phyloP scores from a whole-genome alignment of 768 basidiomycete genomes.

The Termitomyces bulborhizus region DNA sequence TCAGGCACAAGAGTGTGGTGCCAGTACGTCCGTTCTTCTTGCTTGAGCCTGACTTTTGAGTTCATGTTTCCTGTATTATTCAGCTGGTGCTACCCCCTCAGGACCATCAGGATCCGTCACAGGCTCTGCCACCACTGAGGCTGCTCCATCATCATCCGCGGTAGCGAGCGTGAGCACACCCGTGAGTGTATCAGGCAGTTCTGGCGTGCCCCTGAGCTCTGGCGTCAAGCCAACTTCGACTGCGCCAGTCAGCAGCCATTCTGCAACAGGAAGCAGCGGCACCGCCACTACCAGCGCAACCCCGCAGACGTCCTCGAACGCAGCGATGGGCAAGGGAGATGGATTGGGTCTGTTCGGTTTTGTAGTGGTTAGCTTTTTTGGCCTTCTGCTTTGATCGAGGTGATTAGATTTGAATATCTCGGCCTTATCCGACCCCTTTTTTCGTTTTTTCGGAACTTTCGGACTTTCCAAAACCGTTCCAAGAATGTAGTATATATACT shows the following conservation, averaged over 20 bases:
- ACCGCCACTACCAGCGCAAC: not conserved
- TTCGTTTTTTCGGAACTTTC: not conserved
- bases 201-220: not conserved
- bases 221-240: not conserved
- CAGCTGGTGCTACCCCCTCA: not conserved
- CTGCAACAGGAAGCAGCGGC: not conserved
- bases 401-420: not conserved
- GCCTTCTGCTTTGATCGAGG: conserved; percentile 4
- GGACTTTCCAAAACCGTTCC: too few relatives aligned
- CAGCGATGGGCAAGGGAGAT: conserved; percentile 1
- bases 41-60: not conserved
- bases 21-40: conserved; percentile 6
- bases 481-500: too few relatives aligned
- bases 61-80: not conserved
- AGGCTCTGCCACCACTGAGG: too few relatives aligned
- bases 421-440: not conserved
- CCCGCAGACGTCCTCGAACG: not conserved
- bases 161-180: not conserved
- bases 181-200: not conserved
- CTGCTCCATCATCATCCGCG: not conserved
- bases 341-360: not conserved
- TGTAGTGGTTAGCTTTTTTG: conserved; percentile 2
- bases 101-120: not conserved
- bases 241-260: not conserved
- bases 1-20: conserved; percentile 8